Conservation (phyloP, 768 basidiomycete genomes). For the Arthromyces matolae region DNA sequence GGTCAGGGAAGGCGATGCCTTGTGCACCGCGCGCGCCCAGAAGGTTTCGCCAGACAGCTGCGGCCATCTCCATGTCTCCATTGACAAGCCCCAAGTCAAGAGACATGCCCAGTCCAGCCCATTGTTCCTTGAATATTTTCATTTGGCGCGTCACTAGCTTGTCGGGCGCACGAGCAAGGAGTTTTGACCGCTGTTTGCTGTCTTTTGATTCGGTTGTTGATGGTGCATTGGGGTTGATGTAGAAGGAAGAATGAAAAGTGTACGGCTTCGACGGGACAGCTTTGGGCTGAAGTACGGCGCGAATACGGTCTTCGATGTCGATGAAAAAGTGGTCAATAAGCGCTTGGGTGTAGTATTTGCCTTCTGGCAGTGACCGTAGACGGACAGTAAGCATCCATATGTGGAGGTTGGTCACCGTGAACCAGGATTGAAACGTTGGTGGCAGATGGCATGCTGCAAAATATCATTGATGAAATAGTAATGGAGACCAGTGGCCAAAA, state of each 20-base stretch:
- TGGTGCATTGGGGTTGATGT: constrained; percentile 42
- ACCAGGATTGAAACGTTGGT: constrained; percentile 96
- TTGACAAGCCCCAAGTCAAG: constrained; percentile 75
- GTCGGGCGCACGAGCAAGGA: constrained; percentile 57
- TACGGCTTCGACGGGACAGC: constrained; percentile 38
- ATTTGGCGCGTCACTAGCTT: constrained; percentile 80
- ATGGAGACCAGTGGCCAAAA: constrained; percentile 7
- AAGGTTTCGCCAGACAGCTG: constrained; percentile 87
- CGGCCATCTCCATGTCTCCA: constrained; percentile 82
- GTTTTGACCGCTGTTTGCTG: constrained; percentile 21
- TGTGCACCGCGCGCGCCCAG: constrained; percentile 80
- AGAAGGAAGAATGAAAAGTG: constrained; percentile 43
- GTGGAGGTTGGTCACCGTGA: constrained; percentile 89
- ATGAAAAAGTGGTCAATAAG: constrained; percentile 94
- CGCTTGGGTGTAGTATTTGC: constrained; percentile 68
- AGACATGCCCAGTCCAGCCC: constrained; percentile 76
- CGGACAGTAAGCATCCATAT: constrained; percentile 89
- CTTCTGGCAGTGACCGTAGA: constrained; percentile 78
- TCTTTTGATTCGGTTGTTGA: constrained; percentile 4
- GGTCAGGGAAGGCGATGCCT: constrained; percentile 50
- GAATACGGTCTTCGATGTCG: constrained; percentile 87
- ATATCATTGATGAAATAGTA: constrained; percentile 4
- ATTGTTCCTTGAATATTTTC: constrained; percentile 90
- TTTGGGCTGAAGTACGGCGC: constrained; percentile 68
- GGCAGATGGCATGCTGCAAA: constrained; percentile 75